phyloP scores from a whole-genome alignment of 768 basidiomycete species.

The Suillus paluster region DNA sequence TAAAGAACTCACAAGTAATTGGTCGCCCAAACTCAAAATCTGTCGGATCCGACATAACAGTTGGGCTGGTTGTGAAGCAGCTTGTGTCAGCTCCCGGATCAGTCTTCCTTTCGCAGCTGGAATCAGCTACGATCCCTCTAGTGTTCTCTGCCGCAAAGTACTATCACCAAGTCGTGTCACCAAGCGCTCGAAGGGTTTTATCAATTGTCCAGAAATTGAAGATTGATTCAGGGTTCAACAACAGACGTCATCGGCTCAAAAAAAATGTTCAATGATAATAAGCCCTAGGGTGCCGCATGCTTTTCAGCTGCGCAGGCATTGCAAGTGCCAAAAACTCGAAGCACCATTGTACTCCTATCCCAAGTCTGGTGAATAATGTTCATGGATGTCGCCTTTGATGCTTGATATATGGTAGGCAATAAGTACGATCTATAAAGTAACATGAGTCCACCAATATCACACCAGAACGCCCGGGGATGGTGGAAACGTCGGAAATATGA shows the following conservation, averaged over 20 bases:
- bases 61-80: background rate
- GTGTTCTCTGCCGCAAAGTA: background rate
- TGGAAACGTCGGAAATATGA: background rate
- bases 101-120: background rate
- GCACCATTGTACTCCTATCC: background rate
- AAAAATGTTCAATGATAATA: background rate
- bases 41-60: background rate
- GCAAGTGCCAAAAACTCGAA: background rate
- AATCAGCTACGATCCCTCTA: background rate
- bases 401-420: constrained; percentile 6
- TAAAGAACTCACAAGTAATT: constrained; percentile 5
- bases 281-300: background rate
- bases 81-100: background rate
- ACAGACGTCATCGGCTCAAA: background rate
- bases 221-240: constrained; percentile 2
- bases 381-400: background rate
- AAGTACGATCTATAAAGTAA: constrained; percentile 11
- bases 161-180: background rate
- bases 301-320: background rate
- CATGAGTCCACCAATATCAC: constrained; percentile 1
- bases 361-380: background rate
- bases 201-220: constrained; percentile 8
- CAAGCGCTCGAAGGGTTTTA: background rate
- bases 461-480: background rate
- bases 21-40: background rate